Evolutionary conservation across 805 yeast species (phyloP), one percentile per base, ranked within the genome.

Genomic region (Komagataella phaffii): DNA sequence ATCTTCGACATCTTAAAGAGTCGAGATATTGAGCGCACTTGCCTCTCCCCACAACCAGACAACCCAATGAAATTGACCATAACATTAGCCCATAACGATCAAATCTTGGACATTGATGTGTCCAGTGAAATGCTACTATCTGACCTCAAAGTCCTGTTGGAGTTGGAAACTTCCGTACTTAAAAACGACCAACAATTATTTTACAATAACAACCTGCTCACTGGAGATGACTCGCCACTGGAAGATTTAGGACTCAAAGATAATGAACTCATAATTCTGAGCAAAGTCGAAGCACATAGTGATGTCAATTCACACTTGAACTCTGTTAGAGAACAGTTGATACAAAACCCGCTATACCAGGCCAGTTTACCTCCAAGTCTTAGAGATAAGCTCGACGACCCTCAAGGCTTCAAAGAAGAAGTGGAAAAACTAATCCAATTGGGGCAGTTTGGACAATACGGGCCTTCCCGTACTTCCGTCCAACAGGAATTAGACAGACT

Each of bases 121-220:
- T 76, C 87, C 3, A 76, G 69, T 1, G 84, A 82, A 12, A 74
- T 88, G 71, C 62, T 79, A 0, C 62, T 88, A 7, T 70, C 64
- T 12, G 96, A 89, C 62, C 74, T 90, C 56, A 73, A 77, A 53
- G 95, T 91, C 0, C 80, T 83, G 56, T 61, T 89, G 7, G 83
- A 82, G 54, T 79, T 83, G 1, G 96, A 88, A 59, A 75, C 88
- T 7, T 74, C 70, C 12, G 73, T 83, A 50, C 67, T 70, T 8
- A 66, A 74, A 3, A 58, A 61, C 0, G 58, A 66, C 14, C 85
- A 83, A 59, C 63, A 69, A n/a, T 58, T 88, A 48, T 61, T 69
- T 19, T 70, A 69, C 57, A 74, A 81, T 55, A 75, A 76, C 53
- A 66, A 67, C 23, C 59, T 65, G 4, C 57, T 86, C 43, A 52